A percentile compares a stretch with the other conserved stretches of the same genome.
Conservation (phyloP, 1,139 yeast genomes). For the Nakaseomyces sp. region DNA sequence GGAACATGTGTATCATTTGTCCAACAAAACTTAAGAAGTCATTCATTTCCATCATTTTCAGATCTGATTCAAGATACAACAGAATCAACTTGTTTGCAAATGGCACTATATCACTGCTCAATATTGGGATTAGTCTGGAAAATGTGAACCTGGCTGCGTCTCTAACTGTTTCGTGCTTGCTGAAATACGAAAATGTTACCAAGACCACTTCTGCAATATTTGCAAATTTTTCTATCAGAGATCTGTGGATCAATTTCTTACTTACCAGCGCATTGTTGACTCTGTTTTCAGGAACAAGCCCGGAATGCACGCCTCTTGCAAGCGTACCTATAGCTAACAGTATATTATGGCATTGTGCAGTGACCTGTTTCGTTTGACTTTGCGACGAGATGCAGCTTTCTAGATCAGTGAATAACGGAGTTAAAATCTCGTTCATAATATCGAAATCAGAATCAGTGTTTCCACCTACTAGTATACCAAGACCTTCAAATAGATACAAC, state of each 20-base stretch:
- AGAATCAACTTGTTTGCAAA: conserved; percentile 62
- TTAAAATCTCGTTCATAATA: conserved; percentile 54
- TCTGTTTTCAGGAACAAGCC: conserved; percentile 32
- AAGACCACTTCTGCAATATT: conserved; percentile 76
- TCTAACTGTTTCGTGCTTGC: conserved; percentile 59
- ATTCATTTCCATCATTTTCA: conserved; percentile 56
- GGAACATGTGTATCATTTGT: conserved; percentile 75
- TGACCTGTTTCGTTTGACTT: conserved; percentile 38
- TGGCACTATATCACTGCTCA: conserved; percentile 50
- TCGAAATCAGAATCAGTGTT: conserved; percentile 37
- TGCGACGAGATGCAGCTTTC: conserved; percentile 53
- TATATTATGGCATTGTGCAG: conserved; percentile 76
- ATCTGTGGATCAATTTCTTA: conserved; percentile 23
- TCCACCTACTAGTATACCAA: conserved; percentile 51
- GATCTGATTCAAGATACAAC: conserved; percentile 57
- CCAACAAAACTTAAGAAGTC: conserved; percentile 83
- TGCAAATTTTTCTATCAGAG: conserved; percentile 44
- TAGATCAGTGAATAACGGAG: conserved; percentile 68
- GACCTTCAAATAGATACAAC: conserved; percentile 71
- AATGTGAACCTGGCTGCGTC: conserved; percentile 83
- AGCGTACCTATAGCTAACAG: conserved; percentile 85
- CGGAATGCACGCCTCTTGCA: conserved; percentile 60
- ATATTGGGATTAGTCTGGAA: conserved; percentile 74
- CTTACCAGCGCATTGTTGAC: conserved; percentile 30
- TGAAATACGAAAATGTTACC: conserved; percentile 71